Conservation (phyloP, 1,284 basidiomycete species). For the Moniliella sp. region DNA sequence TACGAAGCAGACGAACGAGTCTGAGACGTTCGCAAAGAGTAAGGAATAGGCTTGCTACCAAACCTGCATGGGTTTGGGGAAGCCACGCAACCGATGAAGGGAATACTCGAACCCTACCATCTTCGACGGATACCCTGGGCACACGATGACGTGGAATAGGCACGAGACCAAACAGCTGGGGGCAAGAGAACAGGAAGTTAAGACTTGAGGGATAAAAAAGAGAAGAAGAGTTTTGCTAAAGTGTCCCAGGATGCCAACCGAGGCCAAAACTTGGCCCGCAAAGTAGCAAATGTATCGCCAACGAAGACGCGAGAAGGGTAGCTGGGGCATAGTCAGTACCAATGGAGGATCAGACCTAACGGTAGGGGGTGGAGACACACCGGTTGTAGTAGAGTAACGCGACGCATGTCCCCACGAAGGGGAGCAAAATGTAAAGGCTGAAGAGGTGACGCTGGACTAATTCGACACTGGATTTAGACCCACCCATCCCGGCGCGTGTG, state of each 20-base stretch:
- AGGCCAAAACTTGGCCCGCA: slow-evolving; percentile 40
- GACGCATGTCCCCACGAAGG: slow-evolving; percentile 65
- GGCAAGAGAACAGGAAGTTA: slow-evolving; percentile 83
- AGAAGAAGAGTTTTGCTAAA: slow-evolving; percentile 87
- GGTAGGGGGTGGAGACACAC: slow-evolving; percentile 1
- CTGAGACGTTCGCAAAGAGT: slow-evolving; percentile 4
- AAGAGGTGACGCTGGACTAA: slow-evolving; percentile 77
- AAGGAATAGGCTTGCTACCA: slow-evolving; percentile 4
- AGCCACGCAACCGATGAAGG: slow-evolving; percentile 12
- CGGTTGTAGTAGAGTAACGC: slow-evolving; percentile 43
- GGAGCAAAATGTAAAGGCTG: slow-evolving; percentile 86
- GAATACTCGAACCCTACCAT: slow-evolving; percentile 7
- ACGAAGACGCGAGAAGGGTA: slow-evolving; percentile 85
- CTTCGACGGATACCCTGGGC: slow-evolving; percentile 37
- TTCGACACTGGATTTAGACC: slow-evolving; percentile 35
- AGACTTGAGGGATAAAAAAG: slow-evolving; percentile 93
- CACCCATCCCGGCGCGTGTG: slow-evolving; percentile 7
- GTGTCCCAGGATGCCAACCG: slow-evolving; percentile 44
- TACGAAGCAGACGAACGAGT: slow-evolving; percentile 6
- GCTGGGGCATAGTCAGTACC: slow-evolving; percentile 39
- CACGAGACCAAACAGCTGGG: slow-evolving; percentile 79
- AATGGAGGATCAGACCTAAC: no score
- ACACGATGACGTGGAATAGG: slow-evolving; percentile 81
- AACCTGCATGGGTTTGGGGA: not conserved
- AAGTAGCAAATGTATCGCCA: slow-evolving; percentile 96